Base-by-base conservation (phyloP, 2,329 filamentous ascomycete species). In the Beauveria bassiana region DNA sequence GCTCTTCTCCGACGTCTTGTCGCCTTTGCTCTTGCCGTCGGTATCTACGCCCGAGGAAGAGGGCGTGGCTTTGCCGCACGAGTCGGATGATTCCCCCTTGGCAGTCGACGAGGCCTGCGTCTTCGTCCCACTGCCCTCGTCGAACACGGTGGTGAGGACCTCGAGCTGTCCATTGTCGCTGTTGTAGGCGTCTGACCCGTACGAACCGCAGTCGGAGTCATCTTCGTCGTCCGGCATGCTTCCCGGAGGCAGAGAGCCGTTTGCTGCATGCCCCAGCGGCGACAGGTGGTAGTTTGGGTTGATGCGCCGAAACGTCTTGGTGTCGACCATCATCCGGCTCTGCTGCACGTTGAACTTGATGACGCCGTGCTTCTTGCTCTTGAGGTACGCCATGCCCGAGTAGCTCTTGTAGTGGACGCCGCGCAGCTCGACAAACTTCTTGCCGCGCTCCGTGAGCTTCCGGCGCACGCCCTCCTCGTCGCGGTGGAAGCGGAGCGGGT, bases 291-390 rank as follows among this genome's bases (percentile, higher is more conserved):
- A 96, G 70, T 96, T 96, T 1, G 92, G 90, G 66, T 95, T 90
- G 72, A 93, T 90, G 40, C 90, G 85, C 9, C 91, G 85, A 74
- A 96, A 92, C 47, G 89, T 90, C 3, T 86, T 86, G 0, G 91
- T 86, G 69, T 96, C 93, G 26, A 96, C 80, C 91, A 96, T 96
- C 65, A 96, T 82, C 34, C 93, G 86, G 20, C 91, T 89, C 64
- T 92, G 90, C 65, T 92, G 91, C 72, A 96, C 88, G 69, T 91
- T 91, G 73, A 96, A 87, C 72, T 91, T 93, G 70, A 47, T 34
- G 20, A 62, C 14, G 22, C 61, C 53, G 5, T 65, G 78, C 68
- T 87, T 87, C 77, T 91, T 91, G 72, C 89, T 87, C 78, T 93
- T 96, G 77, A 86, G 85, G 73, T 91, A 96, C 0, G 89, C 91